A percentile compares a stretch with the other conserved stretches of the same genome.
Conservation (phyloP, 495 filamentous ascomycete genomes). For the Hypomontagnella monticulosa region DNA sequence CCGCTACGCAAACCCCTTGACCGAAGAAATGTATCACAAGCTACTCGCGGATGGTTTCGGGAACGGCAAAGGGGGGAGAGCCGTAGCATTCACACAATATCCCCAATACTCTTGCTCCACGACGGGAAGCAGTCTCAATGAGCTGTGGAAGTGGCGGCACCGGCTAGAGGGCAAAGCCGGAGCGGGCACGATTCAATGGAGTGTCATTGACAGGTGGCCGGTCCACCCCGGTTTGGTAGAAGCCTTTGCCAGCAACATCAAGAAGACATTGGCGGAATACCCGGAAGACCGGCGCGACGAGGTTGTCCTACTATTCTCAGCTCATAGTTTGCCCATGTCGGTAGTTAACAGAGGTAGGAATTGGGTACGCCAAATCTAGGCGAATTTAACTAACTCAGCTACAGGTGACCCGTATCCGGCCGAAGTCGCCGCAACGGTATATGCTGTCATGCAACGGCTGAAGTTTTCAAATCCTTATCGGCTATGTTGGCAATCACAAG, state of each 20-base stretch:
- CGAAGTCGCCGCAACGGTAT: conserved; percentile 96
- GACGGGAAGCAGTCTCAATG: conserved; percentile 94
- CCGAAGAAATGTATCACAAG: conserved; percentile 87
- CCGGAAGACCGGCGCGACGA: conserved; percentile 77
- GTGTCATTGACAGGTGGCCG: conserved; percentile 98
- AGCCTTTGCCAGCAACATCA: conserved; percentile 90
- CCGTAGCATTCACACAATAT: conserved; percentile 98
- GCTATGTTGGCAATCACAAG: conserved; percentile 97
- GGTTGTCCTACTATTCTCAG: conserved; percentile 91
- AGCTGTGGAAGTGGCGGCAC: conserved; percentile 95
- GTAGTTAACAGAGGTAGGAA: conserved; percentile 87
- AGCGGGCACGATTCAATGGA: conserved; percentile 85
- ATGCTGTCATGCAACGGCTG: conserved; percentile 93
- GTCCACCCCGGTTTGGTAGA: conserved; percentile 88
- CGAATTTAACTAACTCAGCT: conserved; percentile 35
- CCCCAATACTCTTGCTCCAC: conserved; percentile 99
- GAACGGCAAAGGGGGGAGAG: conserved; percentile 83
- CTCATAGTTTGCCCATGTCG: conserved; percentile 95
- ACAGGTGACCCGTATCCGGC: conserved; percentile 93
- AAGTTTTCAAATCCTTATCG: conserved; percentile 89
- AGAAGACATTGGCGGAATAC: conserved; percentile 82
- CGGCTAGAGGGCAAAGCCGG: conserved; percentile 81
- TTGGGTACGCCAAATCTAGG: background rate
- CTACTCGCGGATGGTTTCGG: conserved; percentile 90
- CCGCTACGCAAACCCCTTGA: conserved; percentile 92